A percentile compares a stretch with the other conserved stretches of the same genome.
phyloP scores from a whole-genome alignment of 495 filamentous ascomycete species.

The Aspergillus diversus region DNA sequence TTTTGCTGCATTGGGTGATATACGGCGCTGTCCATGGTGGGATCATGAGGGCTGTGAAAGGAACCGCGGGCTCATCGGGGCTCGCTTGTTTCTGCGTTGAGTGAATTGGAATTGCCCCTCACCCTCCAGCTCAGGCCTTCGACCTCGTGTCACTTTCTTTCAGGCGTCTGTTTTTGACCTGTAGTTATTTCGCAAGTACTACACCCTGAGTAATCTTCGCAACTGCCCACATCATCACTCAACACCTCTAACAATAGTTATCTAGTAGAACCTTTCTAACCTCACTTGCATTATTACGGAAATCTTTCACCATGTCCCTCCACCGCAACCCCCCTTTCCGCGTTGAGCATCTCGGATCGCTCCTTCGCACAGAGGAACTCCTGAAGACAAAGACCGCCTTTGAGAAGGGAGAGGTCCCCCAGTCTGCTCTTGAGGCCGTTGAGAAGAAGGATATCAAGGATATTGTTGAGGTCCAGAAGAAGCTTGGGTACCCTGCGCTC shows the following conservation, averaged over 20 bases:
- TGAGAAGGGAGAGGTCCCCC: slow-evolving; percentile 51
- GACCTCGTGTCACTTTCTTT: neutral
- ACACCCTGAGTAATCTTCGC: neutral
- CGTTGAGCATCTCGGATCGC: slow-evolving; percentile 83
- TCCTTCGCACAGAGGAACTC: slow-evolving; percentile 72
- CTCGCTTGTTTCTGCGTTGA: neutral
- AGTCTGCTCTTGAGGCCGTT: slow-evolving; percentile 45
- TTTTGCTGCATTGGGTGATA: neutral
- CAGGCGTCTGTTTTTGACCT: neutral
- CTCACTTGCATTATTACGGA: neutral
- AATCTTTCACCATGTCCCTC: slow-evolving; percentile 39
- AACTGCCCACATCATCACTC: neutral
- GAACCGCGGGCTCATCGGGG: neutral
- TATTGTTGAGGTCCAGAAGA: slow-evolving; percentile 65
- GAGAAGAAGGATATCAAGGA: slow-evolving; percentile 71
- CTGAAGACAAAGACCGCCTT: slow-evolving; percentile 63
- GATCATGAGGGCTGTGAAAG: neutral
- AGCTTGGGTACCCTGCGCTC: slow-evolving; percentile 68
- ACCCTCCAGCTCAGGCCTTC: neutral
- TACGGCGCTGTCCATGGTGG: neutral
- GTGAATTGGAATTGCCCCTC: neutral
- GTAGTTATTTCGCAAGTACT: neutral
- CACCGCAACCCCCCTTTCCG: slow-evolving; percentile 74
- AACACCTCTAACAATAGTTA: neutral
- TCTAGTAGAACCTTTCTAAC: neutral